Evolutionary conservation across 2,329 filamentous ascomycete genomes (phyloP), one percentile per base, ranked within the genome.

Genomic region (Colletotrichum plurivorum): DNA sequence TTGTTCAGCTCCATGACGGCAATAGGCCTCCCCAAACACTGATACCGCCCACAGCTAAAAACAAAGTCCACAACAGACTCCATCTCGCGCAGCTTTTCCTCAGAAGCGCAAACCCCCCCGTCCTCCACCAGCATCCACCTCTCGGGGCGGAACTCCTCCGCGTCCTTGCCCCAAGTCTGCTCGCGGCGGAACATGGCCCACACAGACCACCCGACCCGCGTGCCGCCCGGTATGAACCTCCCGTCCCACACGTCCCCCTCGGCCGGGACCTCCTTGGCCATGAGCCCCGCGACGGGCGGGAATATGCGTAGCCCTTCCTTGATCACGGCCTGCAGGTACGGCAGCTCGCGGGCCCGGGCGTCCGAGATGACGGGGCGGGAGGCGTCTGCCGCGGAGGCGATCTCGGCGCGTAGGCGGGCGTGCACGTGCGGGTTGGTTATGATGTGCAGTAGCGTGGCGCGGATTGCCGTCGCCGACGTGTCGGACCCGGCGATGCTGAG

Each of bases 401-500:
- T 81, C 71, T 88, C 86, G 0, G 74, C 74, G 5, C 83, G 82
- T 0, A 90, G 77, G 3, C 77, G 83, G 4, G 71, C 64, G 65
- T 84, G 81, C 0, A 87, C 82, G 1, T 78, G 78, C 0, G 85
- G 84, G 25, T 82, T 84, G n/a, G 83, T 86, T 22, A 85, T 82
- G 63, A 90, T 75, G 73, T 87, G 82, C 22, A 89, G 81, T 63
- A 90, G 71, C 1, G 83, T 87, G 45, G 83, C 79, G 2, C 88
- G 84, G 10, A 90, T 82, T 2, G 83, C 83, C 0, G 85, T 87
- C 0, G 88, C 86, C 0, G 87, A 88, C 5, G 87, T 89, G 69
- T 90, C 88, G 0, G 86, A 87, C 4, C 88, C 88, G 5, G 87
- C 88, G 5, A 88, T 79, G 48, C 82, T 82, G 53, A 59, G n/a